These are phyloP conservation scores for Sporothrix curviconia DNA, from an alignment of 2,329 filamentous ascomycete species.

Conservation along the genomic window DNA sequence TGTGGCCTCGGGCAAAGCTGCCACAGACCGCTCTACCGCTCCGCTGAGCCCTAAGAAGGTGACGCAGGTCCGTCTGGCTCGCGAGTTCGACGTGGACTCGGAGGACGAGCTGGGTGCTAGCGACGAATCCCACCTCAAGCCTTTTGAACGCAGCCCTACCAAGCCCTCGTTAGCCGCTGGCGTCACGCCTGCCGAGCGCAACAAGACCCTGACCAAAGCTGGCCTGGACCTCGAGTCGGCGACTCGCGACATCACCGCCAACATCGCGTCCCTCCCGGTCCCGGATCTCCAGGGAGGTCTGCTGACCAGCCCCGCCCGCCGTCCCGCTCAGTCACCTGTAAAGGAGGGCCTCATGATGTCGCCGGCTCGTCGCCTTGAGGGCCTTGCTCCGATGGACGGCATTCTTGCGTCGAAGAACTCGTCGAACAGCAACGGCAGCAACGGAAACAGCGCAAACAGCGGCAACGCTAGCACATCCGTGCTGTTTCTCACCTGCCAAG, in stretches of 20 bases:
- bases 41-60: constrained; percentile 61
- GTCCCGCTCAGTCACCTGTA: constrained; percentile 44
- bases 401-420: neutral
- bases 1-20: constrained; percentile 19
- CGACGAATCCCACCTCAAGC: constrained; percentile 44
- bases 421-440: constrained; percentile 16
- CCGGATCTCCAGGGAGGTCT: constrained; percentile 33
- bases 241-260: constrained; percentile 20
- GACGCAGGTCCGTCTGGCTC: constrained; percentile 45
- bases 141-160: constrained; percentile 49
- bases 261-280: constrained; percentile 18
- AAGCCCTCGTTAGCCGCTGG: constrained; percentile 36
- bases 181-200: constrained; percentile 25
- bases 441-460: constrained; percentile 17
- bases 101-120: constrained; percentile 54
- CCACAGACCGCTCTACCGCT: constrained; percentile 27
- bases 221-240: constrained; percentile 9
- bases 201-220: constrained; percentile 2
- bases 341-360: constrained; percentile 49
- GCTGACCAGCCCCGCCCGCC: constrained; percentile 50
- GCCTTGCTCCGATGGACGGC: constrained; percentile 20
- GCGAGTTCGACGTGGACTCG: constrained; percentile 39
- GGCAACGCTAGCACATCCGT: constrained; percentile 23
- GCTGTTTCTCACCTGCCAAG: constrained; percentile 46
- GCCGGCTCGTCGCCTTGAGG: constrained; percentile 49